phyloP scores from a whole-genome alignment of 169 alveolate genomes.

The Cryptosporidium ubiquitum region DNA sequence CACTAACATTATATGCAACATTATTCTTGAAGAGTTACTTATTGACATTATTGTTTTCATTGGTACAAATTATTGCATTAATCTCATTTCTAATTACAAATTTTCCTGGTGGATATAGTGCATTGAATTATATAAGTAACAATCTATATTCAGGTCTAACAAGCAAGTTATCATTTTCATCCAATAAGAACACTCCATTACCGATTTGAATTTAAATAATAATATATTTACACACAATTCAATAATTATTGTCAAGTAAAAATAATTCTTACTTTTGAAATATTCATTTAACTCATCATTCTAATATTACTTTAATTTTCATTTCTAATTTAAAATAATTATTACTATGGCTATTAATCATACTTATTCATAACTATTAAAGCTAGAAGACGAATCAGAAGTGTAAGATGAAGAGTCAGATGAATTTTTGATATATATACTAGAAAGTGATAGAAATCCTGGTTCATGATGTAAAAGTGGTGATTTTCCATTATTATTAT shows the following conservation, averaged over 20 bases:
- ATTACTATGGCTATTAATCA: too few species aligned
- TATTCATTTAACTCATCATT: too few species aligned
- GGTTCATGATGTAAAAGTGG: conserved; percentile 34
- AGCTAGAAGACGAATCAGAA: conserved; percentile 26
- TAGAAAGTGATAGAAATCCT: background rate
- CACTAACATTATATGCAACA: conserved; percentile 80
- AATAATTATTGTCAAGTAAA: too few species aligned
- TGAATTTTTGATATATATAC: background rate
- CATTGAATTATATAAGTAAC: conserved; percentile 29
- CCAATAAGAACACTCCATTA: conserved; percentile 14
- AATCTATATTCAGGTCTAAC: conserved; percentile 4
- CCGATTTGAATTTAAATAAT: conserved; percentile 1
- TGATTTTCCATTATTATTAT: background rate
- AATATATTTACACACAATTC: background rate
- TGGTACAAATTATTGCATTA: conserved; percentile 78
- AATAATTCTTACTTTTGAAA: too few species aligned
- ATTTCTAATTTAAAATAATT: too few species aligned
- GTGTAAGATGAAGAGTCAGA: background rate
- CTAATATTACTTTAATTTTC: too few species aligned
- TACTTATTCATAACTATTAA: conserved; percentile 32
- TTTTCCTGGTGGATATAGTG: conserved; percentile 79
- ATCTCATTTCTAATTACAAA: conserved; percentile 79
- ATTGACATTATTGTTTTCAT: conserved; percentile 78
- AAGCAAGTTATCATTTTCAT: conserved; percentile 7
- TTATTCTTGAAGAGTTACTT: conserved; percentile 77